Percentiles rank a stretch among this genome's conserved stretches.
Evolutionary conservation across 805 yeast genomes (phyloP).

Genomic region (Teunomyces gatunensis): DNA sequence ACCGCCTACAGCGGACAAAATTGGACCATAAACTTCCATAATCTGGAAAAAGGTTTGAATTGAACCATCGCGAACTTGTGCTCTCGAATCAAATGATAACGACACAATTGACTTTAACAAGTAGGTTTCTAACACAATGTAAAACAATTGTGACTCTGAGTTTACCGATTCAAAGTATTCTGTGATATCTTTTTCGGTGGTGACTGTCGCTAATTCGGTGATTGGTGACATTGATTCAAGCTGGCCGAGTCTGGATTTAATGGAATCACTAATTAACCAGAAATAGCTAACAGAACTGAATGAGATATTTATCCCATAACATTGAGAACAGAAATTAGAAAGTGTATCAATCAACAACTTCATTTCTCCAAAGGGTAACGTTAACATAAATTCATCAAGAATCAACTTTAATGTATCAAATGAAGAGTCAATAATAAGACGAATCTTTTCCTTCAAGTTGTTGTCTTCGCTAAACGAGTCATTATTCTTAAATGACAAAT

Average conservation of each 20-base stretch:
- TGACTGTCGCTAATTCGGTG: conserved; percentile 1
- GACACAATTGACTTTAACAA: conserved; percentile 54
- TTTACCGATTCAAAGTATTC: conserved; percentile 9
- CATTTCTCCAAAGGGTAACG: conserved; percentile 66
- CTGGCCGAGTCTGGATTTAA: conserved; percentile 20
- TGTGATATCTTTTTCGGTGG: background rate
- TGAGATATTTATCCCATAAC: conserved; percentile 76
- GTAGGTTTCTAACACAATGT: conserved; percentile 55
- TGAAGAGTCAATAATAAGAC: conserved; percentile 58
- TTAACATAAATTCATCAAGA: conserved; percentile 77
- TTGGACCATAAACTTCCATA: conserved; percentile 22
- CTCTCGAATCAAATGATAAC: conserved; percentile 61
- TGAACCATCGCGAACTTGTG: conserved; percentile 87
- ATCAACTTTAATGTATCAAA: conserved; percentile 82
- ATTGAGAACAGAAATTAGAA: conserved; percentile 68
- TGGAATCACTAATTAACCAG: conserved; percentile 85
- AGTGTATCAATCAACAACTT: conserved; percentile 68
- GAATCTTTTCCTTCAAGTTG: conserved; percentile 46
- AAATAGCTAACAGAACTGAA: conserved; percentile 89
- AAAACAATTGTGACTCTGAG: conserved; percentile 21
- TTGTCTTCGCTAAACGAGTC: conserved; percentile 20
- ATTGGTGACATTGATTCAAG: background rate
- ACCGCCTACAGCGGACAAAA: conserved; percentile 15
- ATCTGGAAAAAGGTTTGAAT: conserved; percentile 85
- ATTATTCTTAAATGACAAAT: conserved; percentile 50